A percentile compares a stretch with the other conserved stretches of the same genome.
These are phyloP conservation scores for Tagetes patula DNA, from an alignment of 129 eudicot species.

Conservation along the genomic window DNA sequence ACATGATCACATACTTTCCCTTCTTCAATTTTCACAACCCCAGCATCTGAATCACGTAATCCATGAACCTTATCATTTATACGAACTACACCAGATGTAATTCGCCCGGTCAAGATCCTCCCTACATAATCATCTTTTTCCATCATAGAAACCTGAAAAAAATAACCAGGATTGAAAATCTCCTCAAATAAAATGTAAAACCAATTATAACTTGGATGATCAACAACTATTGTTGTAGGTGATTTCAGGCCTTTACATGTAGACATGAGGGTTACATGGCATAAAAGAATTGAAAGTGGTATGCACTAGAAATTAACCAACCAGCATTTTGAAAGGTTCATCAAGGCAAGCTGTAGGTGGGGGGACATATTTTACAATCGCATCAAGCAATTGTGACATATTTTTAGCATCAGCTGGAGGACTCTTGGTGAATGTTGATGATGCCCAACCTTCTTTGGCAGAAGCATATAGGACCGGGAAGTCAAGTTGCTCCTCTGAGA, in stretches of 20 bases:
- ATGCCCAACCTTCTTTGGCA: too few relatives aligned
- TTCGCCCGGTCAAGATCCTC: slow-evolving; percentile 87
- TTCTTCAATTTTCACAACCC: slow-evolving; percentile 75
- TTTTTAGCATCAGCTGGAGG: slow-evolving; percentile 68
- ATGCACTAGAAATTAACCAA: slow-evolving; percentile 37
- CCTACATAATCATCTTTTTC: slow-evolving; percentile 79
- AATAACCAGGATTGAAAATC: not conserved
- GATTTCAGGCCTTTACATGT: not conserved
- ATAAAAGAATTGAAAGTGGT: slow-evolving; percentile 18
- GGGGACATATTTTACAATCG: slow-evolving; percentile 77
- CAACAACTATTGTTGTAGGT: not conserved
- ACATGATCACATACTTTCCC: slow-evolving; percentile 68
- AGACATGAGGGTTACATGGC: not conserved
- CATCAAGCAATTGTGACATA: slow-evolving; percentile 94
- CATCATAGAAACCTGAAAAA: slow-evolving; percentile 94
- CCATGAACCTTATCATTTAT: slow-evolving; percentile 88
- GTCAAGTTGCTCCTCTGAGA: too few relatives aligned
- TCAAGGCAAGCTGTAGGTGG: slow-evolving; percentile 76
- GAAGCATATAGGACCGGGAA: too few relatives aligned
- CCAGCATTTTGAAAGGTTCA: slow-evolving; percentile 93
- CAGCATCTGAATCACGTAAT: slow-evolving; percentile 60
- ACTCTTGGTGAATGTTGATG: too few relatives aligned
- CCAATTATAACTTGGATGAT: not conserved
- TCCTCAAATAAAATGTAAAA: slow-evolving; percentile 11
- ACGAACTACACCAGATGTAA: slow-evolving; percentile 69